phyloP scores from a whole-genome alignment of 2,329 filamentous ascomycete species.

The Coniella lustricola region DNA sequence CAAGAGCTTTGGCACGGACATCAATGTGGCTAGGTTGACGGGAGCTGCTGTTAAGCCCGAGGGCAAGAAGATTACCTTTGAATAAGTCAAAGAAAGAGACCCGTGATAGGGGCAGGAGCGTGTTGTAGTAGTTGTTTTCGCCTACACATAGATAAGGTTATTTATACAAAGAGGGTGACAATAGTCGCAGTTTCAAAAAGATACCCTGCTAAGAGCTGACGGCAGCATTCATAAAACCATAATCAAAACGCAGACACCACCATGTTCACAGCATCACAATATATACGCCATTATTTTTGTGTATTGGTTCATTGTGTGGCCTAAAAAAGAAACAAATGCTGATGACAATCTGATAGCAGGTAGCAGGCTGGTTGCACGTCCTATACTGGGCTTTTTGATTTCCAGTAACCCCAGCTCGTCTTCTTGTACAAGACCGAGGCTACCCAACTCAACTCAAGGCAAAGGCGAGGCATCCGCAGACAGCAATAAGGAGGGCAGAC shows the following conservation, averaged over 20 bases:
- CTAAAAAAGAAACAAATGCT: neutral
- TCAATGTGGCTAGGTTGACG: conserved; percentile 57
- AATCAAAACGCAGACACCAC: no score
- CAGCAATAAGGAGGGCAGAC: neutral
- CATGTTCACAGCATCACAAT: no score
- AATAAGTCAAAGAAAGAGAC: conserved; percentile 32
- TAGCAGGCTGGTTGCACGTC: no score
- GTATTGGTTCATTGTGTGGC: no score
- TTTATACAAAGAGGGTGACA: neutral
- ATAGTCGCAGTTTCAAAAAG: no score
- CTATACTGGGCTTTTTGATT: neutral
- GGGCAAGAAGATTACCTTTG: conserved; percentile 79
- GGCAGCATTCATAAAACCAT: no score
- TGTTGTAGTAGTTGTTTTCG: neutral
- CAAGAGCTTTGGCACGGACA: conserved; percentile 37
- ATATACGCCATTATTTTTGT: no score
- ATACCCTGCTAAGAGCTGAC: no score
- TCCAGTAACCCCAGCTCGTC: no score
- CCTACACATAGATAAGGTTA: neutral
- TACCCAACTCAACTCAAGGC: no score
- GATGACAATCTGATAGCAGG: no score
- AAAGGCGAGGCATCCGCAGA: neutral
- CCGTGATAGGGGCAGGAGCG: neutral
- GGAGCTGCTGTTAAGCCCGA: conserved; percentile 71
- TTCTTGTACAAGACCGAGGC: no score